Evolutionary conservation across 176 grass and related monocot genomes (phyloP).

Genomic region (Juncus inflexus): DNA sequence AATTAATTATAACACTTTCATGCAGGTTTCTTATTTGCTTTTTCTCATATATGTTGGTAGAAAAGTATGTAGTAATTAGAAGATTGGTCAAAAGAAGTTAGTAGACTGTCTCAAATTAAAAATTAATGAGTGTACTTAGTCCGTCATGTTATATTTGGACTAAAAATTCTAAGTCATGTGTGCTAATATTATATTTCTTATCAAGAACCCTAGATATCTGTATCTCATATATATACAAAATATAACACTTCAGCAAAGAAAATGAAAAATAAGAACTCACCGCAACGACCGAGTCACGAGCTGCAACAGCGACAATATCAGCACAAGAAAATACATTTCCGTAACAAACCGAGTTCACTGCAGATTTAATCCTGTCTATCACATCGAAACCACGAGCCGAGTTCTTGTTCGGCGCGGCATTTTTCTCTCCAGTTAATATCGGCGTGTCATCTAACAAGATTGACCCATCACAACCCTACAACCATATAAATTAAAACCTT

Average conservation of each 20-base stretch:
- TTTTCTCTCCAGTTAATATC: constrained; percentile 70
- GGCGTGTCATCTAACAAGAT: constrained; percentile 75
- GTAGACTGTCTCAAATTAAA: no score
- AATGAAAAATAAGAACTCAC: constrained; percentile 21
- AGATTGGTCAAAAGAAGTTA: no score
- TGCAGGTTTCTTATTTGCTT: no score
- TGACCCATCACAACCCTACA: constrained; percentile 85
- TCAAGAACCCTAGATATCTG: no score
- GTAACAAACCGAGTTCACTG: constrained; percentile 52
- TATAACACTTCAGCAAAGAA: neutral
- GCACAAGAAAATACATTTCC: constrained; percentile 67
- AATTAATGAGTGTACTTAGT: no score
- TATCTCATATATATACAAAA: no score
- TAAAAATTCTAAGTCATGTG: no score
- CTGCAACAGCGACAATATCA: constrained; percentile 57
- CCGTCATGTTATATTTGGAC: no score
- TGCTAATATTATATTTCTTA: no score
- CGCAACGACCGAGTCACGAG: constrained; percentile 67
- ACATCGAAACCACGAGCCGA: constrained; percentile 65
- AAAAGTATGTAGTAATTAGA: no score
- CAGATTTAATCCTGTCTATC: constrained; percentile 62
- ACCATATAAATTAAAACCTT: neutral
- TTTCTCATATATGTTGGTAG: no score
- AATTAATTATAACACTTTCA: no score
- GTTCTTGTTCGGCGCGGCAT: constrained; percentile 52